Conservation (phyloP, 2,329 filamentous ascomycete species). For the Teratosphaeria viscida region DNA sequence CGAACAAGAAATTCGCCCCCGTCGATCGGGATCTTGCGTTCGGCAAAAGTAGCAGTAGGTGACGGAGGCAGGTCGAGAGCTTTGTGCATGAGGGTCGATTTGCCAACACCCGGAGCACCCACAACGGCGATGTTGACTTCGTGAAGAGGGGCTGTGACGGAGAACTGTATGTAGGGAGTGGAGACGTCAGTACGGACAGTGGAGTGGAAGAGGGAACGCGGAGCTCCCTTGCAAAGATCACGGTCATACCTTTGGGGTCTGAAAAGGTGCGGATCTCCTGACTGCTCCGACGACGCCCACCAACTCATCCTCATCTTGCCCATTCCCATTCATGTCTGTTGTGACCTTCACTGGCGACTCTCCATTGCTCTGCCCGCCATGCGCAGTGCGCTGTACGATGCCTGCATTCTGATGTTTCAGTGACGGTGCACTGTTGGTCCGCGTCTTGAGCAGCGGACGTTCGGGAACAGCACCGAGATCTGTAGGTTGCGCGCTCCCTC, state of each 20-base stretch:
- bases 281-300: constrained; percentile 21
- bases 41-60: constrained; percentile 30
- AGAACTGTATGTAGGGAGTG: neutral
- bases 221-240: neutral
- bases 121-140: constrained; percentile 48
- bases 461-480: constrained; percentile 6
- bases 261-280: constrained; percentile 18
- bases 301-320: constrained; percentile 22
- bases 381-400: neutral
- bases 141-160: neutral
- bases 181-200: neutral
- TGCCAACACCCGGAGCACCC: constrained; percentile 45
- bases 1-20: constrained; percentile 46
- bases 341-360: neutral
- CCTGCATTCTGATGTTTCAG: neutral
- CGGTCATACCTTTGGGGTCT: constrained; percentile 18
- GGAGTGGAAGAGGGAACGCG: neutral
- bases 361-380: neutral
- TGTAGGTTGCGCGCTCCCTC: constrained; percentile 3
- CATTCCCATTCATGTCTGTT: constrained; percentile 5
- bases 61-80: constrained; percentile 44
- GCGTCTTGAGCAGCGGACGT: constrained; percentile 13
- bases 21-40: constrained; percentile 48
- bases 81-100: constrained; percentile 49
- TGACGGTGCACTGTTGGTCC: constrained; percentile 20